Evolutionary conservation across 352 stramenopile genomes (phyloP), one percentile per base, ranked within the genome.

Genomic region (Blastocystis sp.): DNA sequence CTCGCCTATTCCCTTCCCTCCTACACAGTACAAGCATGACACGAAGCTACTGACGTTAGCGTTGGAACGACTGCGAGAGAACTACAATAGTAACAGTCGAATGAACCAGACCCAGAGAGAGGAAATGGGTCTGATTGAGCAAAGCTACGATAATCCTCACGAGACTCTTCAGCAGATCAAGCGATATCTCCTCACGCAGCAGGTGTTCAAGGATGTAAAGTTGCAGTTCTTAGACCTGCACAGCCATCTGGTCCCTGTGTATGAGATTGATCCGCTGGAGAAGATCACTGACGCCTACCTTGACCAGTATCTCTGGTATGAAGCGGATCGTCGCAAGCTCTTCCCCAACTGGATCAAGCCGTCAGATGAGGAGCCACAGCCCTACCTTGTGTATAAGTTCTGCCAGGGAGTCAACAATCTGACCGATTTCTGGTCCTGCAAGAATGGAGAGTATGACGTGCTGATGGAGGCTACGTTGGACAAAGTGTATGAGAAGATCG

Each of bases 141-240:
- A 47, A 11, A 50, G 55, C 41, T 99, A 99, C 91, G 98, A 99
- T 92, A 99, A 99, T 90, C 97, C 98, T 6, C 95, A 98, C 85
- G 96, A 98, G 91, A 97, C 98, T 7, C 91, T 99, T 16, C 98
- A 95, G 47, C 94, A 97, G 69, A 99, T 99, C 92, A 99, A 99
- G 92, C 93, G 98, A 0, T 96, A 99, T 91, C 92, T 99, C 55
- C 93, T 99, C 26, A 99, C 97, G 1, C 97, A 99, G 91, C 94
- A 97, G 62, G 97, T 97, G n/a, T 99, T 99, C 93, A 99, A 99
- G 93, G 98, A 99, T 92, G 96, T 99, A 18, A 94, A 96, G 53
- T 98, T 99, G 90, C 95, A 99, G 91, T 99, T 99, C 90, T 98
- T 99, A 95, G 98, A 99, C 91, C 94, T 98, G 91, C 99, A 99